Conservation (phyloP, 257 asterid genomes). For the Craterostigma plantagineum region DNA sequence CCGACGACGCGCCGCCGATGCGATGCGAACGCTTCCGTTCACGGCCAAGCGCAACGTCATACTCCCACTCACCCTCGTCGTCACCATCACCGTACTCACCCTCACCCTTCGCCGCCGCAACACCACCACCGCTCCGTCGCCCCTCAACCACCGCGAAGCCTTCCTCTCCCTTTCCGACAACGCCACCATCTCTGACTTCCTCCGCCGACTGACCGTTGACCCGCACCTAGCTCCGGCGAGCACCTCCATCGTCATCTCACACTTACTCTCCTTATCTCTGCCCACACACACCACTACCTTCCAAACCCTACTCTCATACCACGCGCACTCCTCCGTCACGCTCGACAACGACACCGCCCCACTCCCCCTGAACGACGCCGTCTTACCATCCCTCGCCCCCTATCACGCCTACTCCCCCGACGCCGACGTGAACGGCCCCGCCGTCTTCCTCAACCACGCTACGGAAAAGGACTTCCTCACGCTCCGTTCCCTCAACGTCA, state of each 20-base stretch:
- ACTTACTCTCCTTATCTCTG: constrained; percentile 40
- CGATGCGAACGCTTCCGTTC: constrained; percentile 11
- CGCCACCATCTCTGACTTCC: constrained; percentile 62
- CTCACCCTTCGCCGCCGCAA: constrained; percentile 15
- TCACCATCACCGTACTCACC: constrained; percentile 20
- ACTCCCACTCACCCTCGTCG: constrained; percentile 17
- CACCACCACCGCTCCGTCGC: constrained; percentile 7
- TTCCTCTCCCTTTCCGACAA: constrained; percentile 61
- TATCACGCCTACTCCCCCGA: constrained; percentile 91
- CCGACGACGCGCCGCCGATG: background rate
- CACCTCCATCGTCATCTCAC: constrained; percentile 39
- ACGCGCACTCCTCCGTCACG: constrained; percentile 38
- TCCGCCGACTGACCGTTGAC: constrained; percentile 72
- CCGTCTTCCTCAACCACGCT: constrained; percentile 68
- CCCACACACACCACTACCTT: constrained; percentile 34
- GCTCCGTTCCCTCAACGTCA: constrained; percentile 31
- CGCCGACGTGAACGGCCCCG: constrained; percentile 49
- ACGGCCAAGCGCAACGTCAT: constrained; percentile 27
- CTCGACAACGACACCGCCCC: constrained; percentile 32
- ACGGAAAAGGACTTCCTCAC: constrained; percentile 49
- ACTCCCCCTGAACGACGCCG: constrained; percentile 22
- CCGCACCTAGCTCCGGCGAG: constrained; percentile 91
- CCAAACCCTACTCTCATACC: constrained; percentile 70
- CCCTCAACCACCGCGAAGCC: constrained; percentile 14
- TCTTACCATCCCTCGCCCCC: constrained; percentile 26